Percentiles rank a stretch among this genome's conserved stretches.
Evolutionary conservation across 192 early-diverging fungal genomes (phyloP).

Genomic region (Phlyctochytrium arcticum): DNA sequence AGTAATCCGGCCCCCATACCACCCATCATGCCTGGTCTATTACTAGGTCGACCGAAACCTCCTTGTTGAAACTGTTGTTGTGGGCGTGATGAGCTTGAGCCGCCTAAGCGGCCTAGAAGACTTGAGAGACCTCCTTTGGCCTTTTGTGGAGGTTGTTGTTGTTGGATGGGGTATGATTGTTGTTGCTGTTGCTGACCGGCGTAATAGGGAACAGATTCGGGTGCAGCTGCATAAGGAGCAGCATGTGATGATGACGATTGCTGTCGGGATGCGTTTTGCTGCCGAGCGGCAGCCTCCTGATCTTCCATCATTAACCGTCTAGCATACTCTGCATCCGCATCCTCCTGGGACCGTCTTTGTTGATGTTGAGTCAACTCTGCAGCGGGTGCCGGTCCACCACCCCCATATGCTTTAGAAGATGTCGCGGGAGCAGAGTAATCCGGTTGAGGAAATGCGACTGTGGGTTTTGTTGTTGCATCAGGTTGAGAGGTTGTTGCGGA

Average conservation of each 20-base stretch:
- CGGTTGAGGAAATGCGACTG: not conserved
- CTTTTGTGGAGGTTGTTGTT: not conserved
- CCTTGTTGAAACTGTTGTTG: not conserved
- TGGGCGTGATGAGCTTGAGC: not conserved
- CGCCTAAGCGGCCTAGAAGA: not conserved
- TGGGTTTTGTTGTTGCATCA: not conserved
- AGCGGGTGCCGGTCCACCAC: no score
- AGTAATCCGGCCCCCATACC: not conserved
- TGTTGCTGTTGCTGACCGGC: not conserved
- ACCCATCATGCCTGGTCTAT: no score
- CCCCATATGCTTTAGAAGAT: not conserved
- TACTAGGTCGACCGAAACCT: not conserved
- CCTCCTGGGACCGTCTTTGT: no score
- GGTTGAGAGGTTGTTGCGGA: not conserved
- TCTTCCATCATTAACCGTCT: no score
- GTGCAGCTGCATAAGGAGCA: no score
- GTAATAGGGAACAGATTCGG: no score
- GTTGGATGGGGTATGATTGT: not conserved
- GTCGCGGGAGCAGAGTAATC: not conserved
- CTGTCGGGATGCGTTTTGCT: no score
- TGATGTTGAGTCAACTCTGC: no score
- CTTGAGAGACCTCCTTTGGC: not conserved
- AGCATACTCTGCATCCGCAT: no score
- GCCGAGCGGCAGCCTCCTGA: no score
- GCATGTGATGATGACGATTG: no score